Conservation (phyloP, 108 stramenopile genomes). For the Licmophora abbreviata region DNA sequence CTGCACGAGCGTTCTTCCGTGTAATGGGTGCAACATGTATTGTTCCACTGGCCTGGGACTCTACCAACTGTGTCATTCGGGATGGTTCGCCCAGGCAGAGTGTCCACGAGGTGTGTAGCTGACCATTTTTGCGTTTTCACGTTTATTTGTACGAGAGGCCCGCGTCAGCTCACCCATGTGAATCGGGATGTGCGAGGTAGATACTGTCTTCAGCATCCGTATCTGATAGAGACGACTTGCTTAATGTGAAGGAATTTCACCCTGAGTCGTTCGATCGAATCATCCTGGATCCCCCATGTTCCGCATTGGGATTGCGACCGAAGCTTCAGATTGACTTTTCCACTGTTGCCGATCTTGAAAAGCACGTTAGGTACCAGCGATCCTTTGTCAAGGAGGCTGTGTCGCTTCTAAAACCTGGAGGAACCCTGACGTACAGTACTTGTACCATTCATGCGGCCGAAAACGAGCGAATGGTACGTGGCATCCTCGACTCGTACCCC, state of each 20-base stretch:
- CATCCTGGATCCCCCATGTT: constrained; percentile 72
- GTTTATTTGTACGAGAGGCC: background rate
- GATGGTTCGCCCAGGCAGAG: constrained; percentile 8
- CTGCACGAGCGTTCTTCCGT: constrained; percentile 34
- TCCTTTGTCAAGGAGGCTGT: constrained; percentile 47
- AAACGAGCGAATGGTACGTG: constrained; percentile 56
- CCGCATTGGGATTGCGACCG: constrained; percentile 66
- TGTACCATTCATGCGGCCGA: constrained; percentile 57
- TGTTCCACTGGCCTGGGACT: constrained; percentile 48
- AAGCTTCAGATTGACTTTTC: constrained; percentile 40
- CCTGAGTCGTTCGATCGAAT: constrained; percentile 69
- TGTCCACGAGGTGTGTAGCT: constrained; percentile 13
- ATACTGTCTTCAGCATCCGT: constrained; percentile 26
- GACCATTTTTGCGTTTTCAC: too few species aligned
- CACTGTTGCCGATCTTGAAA: constrained; percentile 27
- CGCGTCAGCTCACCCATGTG: background rate
- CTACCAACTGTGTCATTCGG: constrained; percentile 43
- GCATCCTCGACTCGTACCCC: constrained; percentile 41
- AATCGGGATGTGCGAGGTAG: constrained; percentile 4
- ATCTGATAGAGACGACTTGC: constrained; percentile 29
- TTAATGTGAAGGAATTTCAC: constrained; percentile 38
- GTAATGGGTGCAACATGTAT: constrained; percentile 55
- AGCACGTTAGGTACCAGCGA: constrained; percentile 47
- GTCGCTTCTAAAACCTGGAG: constrained; percentile 46
- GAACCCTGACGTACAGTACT: constrained; percentile 63